Evolutionary conservation across 1,139 yeast genomes (phyloP).

Genomic region (Geotrichum fermentans): DNA sequence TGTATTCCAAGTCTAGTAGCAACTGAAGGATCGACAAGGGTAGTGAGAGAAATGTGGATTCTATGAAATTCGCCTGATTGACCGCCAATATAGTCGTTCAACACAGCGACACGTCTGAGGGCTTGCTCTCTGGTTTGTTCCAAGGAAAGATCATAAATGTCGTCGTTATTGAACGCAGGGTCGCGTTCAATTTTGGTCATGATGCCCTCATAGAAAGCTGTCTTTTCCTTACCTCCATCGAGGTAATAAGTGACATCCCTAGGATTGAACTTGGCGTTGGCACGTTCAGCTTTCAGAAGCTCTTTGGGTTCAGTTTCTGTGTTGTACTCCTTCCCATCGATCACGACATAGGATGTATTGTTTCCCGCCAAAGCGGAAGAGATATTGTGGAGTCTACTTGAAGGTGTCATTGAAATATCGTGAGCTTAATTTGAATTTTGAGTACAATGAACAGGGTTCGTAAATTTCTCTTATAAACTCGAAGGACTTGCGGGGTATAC

Average conservation of each 20-base stretch:
- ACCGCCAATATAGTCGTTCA: constrained; percentile 45
- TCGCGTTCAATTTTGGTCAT: constrained; percentile 46
- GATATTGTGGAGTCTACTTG: not conserved
- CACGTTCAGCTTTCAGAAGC: constrained; percentile 42
- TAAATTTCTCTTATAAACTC: not conserved
- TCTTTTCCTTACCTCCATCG: constrained; percentile 46
- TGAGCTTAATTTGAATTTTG: not conserved
- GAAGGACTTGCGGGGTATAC: not conserved
- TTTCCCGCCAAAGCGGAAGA: not conserved
- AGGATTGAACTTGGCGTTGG: constrained; percentile 40
- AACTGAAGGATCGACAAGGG: constrained; percentile 51
- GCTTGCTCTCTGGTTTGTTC: constrained; percentile 47
- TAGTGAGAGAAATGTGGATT: constrained; percentile 40
- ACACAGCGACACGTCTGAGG: constrained; percentile 43
- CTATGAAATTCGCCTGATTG: constrained; percentile 11
- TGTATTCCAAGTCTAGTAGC: constrained; percentile 65
- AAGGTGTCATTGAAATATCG: not conserved
- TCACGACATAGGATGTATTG: constrained; percentile 21
- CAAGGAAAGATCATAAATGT: constrained; percentile 48
- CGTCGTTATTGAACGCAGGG: constrained; percentile 45
- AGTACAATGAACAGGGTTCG: not conserved
- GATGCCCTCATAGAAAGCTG: constrained; percentile 43
- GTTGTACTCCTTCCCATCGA: constrained; percentile 27
- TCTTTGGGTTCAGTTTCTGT: constrained; percentile 20
- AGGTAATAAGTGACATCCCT: constrained; percentile 45